These are phyloP conservation scores for Psophocarpus tetragonolobus DNA, from an alignment of 306 rosid species.

Conservation along the genomic window DNA sequence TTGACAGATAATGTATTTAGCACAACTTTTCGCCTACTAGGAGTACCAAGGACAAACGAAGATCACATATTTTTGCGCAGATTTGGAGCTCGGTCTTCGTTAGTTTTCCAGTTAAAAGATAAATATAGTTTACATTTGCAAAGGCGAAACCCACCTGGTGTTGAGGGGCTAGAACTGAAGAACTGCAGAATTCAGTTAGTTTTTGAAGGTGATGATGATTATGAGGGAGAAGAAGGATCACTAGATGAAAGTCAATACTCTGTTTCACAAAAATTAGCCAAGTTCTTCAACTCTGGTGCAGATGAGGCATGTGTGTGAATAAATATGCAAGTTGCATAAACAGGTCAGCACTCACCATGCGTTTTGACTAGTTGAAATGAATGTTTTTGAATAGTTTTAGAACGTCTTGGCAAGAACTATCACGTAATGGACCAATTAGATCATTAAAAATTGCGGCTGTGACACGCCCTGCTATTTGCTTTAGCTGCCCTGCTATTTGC, in stretches of 20 bases:
- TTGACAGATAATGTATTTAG: conserved; percentile 35
- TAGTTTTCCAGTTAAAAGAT: conserved; percentile 39
- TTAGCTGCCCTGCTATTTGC: background rate
- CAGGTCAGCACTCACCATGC: background rate
- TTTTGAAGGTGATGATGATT: conserved; percentile 37
- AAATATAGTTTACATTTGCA: conserved; percentile 35
- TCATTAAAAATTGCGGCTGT: background rate
- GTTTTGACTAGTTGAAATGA: background rate
- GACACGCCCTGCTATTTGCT: background rate
- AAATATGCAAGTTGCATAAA: background rate
- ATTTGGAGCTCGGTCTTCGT: conserved; percentile 15
- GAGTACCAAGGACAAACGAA: conserved; percentile 44
- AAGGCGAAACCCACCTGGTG: conserved; percentile 2
- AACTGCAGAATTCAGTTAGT: conserved; percentile 30
- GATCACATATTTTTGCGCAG: conserved; percentile 53
- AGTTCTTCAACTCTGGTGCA: conserved; percentile 21
- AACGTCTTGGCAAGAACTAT: background rate
- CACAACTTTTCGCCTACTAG: conserved; percentile 34
- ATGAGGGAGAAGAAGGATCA: conserved; percentile 35
- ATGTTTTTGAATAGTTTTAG: background rate
- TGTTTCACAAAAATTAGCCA: conserved; percentile 37
- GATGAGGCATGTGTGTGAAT: background rate
- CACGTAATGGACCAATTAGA: background rate
- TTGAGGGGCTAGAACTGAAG: conserved; percentile 12
- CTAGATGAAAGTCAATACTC: conserved; percentile 7